phyloP scores from a whole-genome alignment of 2,329 filamentous ascomycete species.

The Fusarium coicis region DNA sequence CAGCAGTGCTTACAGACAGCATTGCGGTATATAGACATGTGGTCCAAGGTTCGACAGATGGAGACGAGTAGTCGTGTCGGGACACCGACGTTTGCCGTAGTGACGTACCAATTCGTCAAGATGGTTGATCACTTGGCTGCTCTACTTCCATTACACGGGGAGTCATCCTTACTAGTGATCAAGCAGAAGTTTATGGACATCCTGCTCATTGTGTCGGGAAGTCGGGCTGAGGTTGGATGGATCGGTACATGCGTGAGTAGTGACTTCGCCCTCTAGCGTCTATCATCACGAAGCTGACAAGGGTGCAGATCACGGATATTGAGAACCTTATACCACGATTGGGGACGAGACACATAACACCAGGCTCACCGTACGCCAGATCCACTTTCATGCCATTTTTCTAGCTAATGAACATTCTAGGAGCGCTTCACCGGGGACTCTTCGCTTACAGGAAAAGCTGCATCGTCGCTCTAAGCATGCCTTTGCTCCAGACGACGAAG shows the following conservation, averaged over 20 bases:
- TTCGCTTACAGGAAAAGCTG: slow-evolving; percentile 11
- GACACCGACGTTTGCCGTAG: slow-evolving; percentile 5
- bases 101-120: slow-evolving; percentile 31
- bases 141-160: slow-evolving; percentile 12
- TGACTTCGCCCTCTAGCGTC: accelerated
- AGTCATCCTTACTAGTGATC: neutral
- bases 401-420: neutral
- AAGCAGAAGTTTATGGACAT: slow-evolving; percentile 28
- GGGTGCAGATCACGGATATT: slow-evolving; percentile 9
- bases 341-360: neutral
- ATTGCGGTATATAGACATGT: slow-evolving; percentile 18
- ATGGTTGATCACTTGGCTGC: slow-evolving; percentile 28
- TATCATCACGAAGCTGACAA: neutral
- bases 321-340: slow-evolving; percentile 22
- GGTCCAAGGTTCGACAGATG: slow-evolving; percentile 16
- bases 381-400: too few species aligned
- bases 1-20: slow-evolving; percentile 19
- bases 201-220: neutral
- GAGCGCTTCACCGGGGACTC: neutral
- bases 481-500: slow-evolving; percentile 24
- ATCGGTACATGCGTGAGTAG: slow-evolving; percentile 18
- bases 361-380: slow-evolving; percentile 3
- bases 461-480: slow-evolving; percentile 38
- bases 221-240: slow-evolving; percentile 3
- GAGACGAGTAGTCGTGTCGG: slow-evolving; percentile 29